Evolutionary conservation across 768 basidiomycete species (phyloP).

Genomic region (Astraeus odoratus): DNA sequence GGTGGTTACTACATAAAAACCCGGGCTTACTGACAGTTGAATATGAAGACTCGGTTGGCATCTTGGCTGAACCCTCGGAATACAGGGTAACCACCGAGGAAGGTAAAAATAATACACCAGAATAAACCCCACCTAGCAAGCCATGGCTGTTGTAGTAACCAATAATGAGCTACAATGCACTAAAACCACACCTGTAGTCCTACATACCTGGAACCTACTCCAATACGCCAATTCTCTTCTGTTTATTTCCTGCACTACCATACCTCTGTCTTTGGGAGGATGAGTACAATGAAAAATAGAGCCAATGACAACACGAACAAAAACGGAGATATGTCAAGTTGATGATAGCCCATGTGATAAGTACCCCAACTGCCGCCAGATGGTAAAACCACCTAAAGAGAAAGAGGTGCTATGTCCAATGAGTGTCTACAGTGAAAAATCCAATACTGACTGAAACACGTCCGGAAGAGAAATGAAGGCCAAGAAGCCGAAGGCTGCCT

Average conservation of each 20-base stretch:
- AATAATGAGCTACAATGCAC: constrained; percentile 15
- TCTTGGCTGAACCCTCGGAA: constrained; percentile 59
- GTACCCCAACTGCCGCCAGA: constrained; percentile 58
- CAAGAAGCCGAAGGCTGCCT: constrained; percentile 32
- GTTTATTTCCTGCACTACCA: neutral
- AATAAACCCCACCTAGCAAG: constrained; percentile 60
- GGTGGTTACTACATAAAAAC: neutral
- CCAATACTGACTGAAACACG: constrained; percentile 26
- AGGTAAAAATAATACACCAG: constrained; percentile 55
- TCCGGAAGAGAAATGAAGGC: neutral
- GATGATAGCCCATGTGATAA: constrained; percentile 59
- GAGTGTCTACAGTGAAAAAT: neutral
- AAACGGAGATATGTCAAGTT: constrained; percentile 67
- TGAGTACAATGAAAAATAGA: neutral
- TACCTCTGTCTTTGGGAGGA: neutral
- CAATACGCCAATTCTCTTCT: neutral
- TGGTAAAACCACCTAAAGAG: constrained; percentile 54
- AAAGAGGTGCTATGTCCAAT: neutral
- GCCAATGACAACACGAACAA: constrained; percentile 27
- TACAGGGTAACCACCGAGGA: constrained; percentile 49
- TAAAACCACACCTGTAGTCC: neutral
- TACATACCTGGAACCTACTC: neutral
- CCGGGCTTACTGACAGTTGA: neutral
- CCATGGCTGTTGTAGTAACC: constrained; percentile 37
- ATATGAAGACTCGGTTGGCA: neutral